phyloP scores from a whole-genome alignment of 495 filamentous ascomycete species.

The Hypoxylon rickii region DNA sequence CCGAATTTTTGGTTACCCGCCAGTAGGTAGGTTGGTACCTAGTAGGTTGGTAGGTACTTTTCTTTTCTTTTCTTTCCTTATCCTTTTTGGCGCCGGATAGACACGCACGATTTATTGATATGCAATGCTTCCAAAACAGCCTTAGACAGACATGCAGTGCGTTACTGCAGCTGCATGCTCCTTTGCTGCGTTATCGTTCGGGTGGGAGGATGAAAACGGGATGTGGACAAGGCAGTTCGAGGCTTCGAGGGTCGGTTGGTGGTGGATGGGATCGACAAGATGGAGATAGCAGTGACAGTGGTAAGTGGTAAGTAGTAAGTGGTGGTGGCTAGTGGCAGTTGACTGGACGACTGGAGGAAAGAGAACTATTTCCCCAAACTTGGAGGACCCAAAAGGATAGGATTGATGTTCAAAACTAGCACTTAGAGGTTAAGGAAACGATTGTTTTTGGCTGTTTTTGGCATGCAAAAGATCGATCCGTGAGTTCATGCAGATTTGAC shows the following conservation, averaged over 20 bases:
- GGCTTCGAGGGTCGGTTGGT: constrained; percentile 2
- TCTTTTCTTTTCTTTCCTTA: constrained; percentile 7
- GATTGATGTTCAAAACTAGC: constrained; percentile 2
- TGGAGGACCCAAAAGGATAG: constrained; percentile 13
- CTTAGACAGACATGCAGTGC: constrained; percentile 41
- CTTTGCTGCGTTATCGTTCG: constrained; percentile 42
- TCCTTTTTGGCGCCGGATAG: constrained; percentile 32
- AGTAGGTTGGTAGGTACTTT: no score
- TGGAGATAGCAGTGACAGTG: neutral
- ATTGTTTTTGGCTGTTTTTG: constrained; percentile 15
- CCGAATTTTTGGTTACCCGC: constrained; percentile 21
- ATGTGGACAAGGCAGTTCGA: constrained; percentile 29
- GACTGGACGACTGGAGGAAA: constrained; percentile 20
- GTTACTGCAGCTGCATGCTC: constrained; percentile 39
- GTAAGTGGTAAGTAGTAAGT: no score
- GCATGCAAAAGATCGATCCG: constrained; percentile 25
- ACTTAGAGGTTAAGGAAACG: constrained; percentile 1
- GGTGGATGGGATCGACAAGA: constrained; percentile 26
- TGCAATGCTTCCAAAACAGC: constrained; percentile 36
- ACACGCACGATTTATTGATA: constrained; percentile 35
- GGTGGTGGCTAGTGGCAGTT: no score
- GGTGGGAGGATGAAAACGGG: constrained; percentile 32
- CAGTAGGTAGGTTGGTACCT: no score
- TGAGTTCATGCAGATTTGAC: constrained; percentile 22
- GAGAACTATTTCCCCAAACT: constrained; percentile 14